Conservation (phyloP, 1,284 basidiomycete genomes). For the Marasmius tenuissimus region DNA sequence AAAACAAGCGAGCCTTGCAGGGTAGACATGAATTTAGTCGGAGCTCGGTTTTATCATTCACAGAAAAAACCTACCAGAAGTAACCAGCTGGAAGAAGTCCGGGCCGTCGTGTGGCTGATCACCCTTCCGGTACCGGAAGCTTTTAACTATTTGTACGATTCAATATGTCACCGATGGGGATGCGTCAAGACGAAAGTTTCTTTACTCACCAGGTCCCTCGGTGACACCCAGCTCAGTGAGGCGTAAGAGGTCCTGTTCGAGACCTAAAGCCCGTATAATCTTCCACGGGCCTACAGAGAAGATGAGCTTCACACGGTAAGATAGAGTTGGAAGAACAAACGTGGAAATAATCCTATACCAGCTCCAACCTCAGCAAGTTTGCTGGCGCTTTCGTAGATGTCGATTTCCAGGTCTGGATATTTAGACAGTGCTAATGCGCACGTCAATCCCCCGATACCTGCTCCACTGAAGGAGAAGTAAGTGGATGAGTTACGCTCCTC, state of each 20-base stretch:
- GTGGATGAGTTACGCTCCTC: neutral
- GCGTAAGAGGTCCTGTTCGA: constrained; percentile 46
- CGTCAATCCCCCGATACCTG: constrained; percentile 36
- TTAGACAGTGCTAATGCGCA: constrained; percentile 35
- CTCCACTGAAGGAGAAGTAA: constrained; percentile 29
- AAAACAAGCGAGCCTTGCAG: constrained; percentile 39
- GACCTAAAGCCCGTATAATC: constrained; percentile 46
- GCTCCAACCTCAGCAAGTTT: constrained; percentile 41
- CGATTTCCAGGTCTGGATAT: constrained; percentile 37
- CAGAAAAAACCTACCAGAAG: constrained; percentile 38
- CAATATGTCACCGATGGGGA: constrained; percentile 5
- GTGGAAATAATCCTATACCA: constrained; percentile 51
- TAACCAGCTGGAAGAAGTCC: constrained; percentile 45
- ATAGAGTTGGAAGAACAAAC: constrained; percentile 26
- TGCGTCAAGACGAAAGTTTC: neutral
- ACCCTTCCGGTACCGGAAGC: constrained; percentile 51
- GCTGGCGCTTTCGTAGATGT: constrained; percentile 39
- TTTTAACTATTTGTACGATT: constrained; percentile 29
- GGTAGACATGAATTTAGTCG: neutral
- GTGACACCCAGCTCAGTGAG: constrained; percentile 34
- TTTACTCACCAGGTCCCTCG: constrained; percentile 35
- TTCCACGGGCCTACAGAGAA: constrained; percentile 36
- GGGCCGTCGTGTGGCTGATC: constrained; percentile 43
- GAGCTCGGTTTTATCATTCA: neutral
- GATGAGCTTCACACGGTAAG: neutral